These are phyloP conservation scores for Xerocomus nothofagi DNA, from an alignment of 1,284 basidiomycete species.

Conservation along the genomic window DNA sequence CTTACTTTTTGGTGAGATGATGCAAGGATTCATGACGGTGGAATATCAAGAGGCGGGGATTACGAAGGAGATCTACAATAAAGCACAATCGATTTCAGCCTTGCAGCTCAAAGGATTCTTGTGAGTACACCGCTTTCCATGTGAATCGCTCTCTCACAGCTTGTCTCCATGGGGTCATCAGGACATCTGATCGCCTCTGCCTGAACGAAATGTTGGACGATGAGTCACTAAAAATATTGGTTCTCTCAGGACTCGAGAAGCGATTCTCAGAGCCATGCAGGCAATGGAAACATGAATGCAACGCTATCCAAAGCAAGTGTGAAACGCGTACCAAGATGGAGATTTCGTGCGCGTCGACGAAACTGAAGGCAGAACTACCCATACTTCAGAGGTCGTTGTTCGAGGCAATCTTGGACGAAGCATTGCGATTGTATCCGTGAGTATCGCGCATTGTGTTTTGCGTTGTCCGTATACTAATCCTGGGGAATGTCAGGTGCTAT, in stretches of 20 bases:
- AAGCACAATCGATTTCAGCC: not conserved
- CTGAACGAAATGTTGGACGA: slow-evolving; percentile 32
- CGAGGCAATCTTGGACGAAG: slow-evolving; percentile 24
- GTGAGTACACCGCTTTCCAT: slow-evolving; percentile 12
- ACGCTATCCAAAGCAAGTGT: not conserved
- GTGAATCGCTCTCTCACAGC: not conserved
- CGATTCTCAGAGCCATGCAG: slow-evolving; percentile 26
- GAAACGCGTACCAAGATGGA: not conserved
- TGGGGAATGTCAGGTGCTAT: slow-evolving; percentile 12
- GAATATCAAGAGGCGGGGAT: slow-evolving; percentile 20
- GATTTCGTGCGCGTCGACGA: not conserved
- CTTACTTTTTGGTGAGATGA: slow-evolving; percentile 38
- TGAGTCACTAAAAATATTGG: slow-evolving; percentile 31
- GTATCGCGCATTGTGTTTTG: not conserved
- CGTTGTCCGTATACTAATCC: not conserved
- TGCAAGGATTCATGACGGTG: slow-evolving; percentile 37
- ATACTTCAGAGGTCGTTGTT: slow-evolving; percentile 19
- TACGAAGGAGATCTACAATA: not conserved
- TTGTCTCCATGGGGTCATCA: slow-evolving; percentile 7
- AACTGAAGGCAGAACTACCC: slow-evolving; percentile 5
- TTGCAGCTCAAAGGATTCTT: slow-evolving; percentile 19
- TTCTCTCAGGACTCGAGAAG: slow-evolving; percentile 31
- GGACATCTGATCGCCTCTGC: slow-evolving; percentile 26
- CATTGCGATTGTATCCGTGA: slow-evolving; percentile 30
- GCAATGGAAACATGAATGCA: slow-evolving; percentile 24